These are phyloP conservation scores for Sporobolus alterniflorus DNA, from an alignment of 202 grass and related monocot genomes.

Conservation along the genomic window DNA sequence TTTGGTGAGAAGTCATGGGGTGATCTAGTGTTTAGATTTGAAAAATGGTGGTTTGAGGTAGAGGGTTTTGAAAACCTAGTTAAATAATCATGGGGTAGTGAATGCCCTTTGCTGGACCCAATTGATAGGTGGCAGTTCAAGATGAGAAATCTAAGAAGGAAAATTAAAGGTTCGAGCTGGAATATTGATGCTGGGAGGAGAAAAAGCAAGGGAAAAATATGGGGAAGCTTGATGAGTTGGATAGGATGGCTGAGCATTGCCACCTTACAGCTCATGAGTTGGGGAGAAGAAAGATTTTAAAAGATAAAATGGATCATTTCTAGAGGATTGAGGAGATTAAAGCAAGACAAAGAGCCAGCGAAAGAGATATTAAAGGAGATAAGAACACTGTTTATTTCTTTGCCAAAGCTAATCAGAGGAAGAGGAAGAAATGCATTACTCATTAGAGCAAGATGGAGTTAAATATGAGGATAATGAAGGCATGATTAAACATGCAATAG, in stretches of 20 bases:
- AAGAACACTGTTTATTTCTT: not conserved
- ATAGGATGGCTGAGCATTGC: no score
- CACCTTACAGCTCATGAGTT: no score
- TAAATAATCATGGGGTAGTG: rapidly evolving
- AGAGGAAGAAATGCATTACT: not conserved
- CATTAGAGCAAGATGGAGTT: not conserved
- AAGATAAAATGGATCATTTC: no score
- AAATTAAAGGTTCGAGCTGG: not conserved
- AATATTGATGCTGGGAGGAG: not conserved
- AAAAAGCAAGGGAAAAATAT: not conserved
- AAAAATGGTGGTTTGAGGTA: no score
- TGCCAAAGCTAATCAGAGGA: not conserved
- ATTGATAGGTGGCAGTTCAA: not conserved
- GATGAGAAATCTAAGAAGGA: not conserved
- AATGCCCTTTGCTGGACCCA: not conserved
- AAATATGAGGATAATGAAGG: not conserved
- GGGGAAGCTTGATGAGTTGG: no score
- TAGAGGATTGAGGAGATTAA: no score
- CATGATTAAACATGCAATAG: not conserved
- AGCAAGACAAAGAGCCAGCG: not conserved
- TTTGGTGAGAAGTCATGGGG: no score
- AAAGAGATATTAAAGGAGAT: not conserved
- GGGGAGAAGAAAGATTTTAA: no score
- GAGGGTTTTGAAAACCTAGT: not conserved
- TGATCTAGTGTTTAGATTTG: not conserved